Base-by-base conservation (phyloP, 1,284 basidiomycete genomes). In the Farysia itapuensis region DNA sequence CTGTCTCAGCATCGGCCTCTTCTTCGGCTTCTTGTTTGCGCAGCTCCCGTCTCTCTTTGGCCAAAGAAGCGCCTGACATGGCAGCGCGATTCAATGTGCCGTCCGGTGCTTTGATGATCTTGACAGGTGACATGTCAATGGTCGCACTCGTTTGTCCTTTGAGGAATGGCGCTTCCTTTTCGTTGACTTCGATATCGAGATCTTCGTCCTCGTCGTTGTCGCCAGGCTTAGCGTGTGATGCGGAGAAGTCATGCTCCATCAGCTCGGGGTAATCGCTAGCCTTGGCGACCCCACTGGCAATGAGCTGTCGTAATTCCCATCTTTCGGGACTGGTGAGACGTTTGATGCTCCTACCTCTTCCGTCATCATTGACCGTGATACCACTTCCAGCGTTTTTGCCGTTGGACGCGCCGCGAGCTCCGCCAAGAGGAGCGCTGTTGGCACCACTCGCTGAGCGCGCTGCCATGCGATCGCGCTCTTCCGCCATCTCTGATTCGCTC, bases 271-370 rank as follows among this genome's bases (percentile, higher is more conserved):
- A 97, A 78, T 98, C 95, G 11, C 90, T 87, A 6, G 93, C 88
- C 66, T 87, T 86, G 35, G 96, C 84, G 5, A 86, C 89, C 35
- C 95, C 95, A 30, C 91, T 95, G 0, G 95, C 90, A 54, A 98
- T 96, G 49, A 98, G 84, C 77, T 98, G 95, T 77, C 97, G 96
- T 78, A 98, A 90, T 80, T 99, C 95, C 90, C 94, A 99, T 18
- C 95, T 85, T 78, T 99, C 95, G 0, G 95, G 95, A 20, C 90
- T 93, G 1, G 94, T 94, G 44, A 98, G 80, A 14, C 95, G 85
- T 75, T 94, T 94, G 2, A 90, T 90, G 14, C 64, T 61, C 34
- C 54, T 52, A 11, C 69, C 64, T 4, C 64, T 57, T 12, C 57
- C 57, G 12, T 60, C 57, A 14, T 65, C 49, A 28, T 61, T 59